Evolutionary conservation across 2,329 filamentous ascomycete species (phyloP).

Genomic region (Clarireedia homoeocarpa): DNA sequence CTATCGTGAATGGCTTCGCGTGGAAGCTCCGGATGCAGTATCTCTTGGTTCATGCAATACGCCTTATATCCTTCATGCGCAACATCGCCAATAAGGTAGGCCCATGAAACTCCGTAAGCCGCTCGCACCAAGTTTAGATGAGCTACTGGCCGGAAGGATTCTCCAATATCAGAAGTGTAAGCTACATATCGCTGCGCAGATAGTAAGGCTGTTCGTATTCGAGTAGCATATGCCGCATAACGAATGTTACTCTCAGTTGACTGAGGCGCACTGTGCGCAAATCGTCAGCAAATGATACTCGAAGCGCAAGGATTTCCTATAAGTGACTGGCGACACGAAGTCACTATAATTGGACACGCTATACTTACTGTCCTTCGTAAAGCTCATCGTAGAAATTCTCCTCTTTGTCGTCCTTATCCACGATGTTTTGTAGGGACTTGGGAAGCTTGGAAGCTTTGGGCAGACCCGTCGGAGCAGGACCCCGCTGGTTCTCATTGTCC

Average conservation of each 20-base stretch:
- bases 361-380: conserved; percentile 68
- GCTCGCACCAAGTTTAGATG: conserved; percentile 73
- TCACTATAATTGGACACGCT: too few species aligned
- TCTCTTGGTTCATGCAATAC: conserved; percentile 76
- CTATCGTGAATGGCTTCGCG: conserved; percentile 24
- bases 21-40: conserved; percentile 59
- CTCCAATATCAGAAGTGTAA: conserved; percentile 93
- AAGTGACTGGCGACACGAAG: background rate
- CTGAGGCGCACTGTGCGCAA: conserved; percentile 52
- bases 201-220: conserved; percentile 77
- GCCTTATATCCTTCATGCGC: conserved; percentile 91
- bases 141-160: conserved; percentile 88
- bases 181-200: conserved; percentile 93
- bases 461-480: conserved; percentile 20
- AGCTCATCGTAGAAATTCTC: conserved; percentile 71
- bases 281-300: background rate
- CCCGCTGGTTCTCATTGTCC: conserved; percentile 19
- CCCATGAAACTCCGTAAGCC: conserved; percentile 88
- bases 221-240: conserved; percentile 86
- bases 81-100: conserved; percentile 86
- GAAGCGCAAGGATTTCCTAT: background rate
- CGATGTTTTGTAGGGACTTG: conserved; percentile 45
- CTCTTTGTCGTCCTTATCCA: conserved; percentile 52
- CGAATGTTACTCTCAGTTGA: conserved; percentile 79
- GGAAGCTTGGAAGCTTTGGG: conserved; percentile 39